Evolutionary conservation across 495 filamentous ascomycete species (phyloP).

Genomic region (Lophium mytilinum): DNA sequence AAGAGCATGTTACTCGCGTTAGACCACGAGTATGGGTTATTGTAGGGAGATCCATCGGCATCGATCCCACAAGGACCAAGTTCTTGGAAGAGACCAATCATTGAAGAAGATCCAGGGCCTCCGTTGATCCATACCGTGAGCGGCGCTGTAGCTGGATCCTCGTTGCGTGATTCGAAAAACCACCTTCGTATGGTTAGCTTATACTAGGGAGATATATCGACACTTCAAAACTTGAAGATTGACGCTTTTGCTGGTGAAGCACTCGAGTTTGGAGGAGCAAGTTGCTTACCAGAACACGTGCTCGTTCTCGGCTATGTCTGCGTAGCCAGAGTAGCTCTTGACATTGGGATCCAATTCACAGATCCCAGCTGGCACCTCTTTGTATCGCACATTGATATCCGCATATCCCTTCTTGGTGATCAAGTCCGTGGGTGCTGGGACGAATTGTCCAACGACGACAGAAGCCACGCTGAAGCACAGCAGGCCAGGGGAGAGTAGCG

Average conservation of each 20-base stretch:
- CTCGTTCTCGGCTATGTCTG: conserved; percentile 51
- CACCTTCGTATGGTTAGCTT: conserved; percentile 27
- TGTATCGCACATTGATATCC: conserved; percentile 46
- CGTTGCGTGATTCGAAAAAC: conserved; percentile 41
- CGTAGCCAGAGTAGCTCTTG: conserved; percentile 59
- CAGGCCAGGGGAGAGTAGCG: too few species aligned
- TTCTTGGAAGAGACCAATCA: conserved; percentile 38
- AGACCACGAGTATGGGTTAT: conserved; percentile 53
- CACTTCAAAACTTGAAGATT: neutral
- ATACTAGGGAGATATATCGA: neutral
- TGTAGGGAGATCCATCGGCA: conserved; percentile 36
- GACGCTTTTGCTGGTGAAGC: neutral
- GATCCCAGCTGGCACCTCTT: conserved; percentile 53
- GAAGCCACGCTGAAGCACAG: neutral
- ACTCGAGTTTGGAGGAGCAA: neutral
- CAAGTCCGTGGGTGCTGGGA: conserved; percentile 48
- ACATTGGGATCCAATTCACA: conserved; percentile 58
- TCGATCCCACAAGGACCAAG: conserved; percentile 38
- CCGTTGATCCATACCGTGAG: conserved; percentile 58
- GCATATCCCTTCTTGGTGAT: conserved; percentile 45
- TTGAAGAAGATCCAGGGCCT: conserved; percentile 43
- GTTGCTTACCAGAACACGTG: conserved; percentile 49
- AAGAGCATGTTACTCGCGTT: conserved; percentile 32
- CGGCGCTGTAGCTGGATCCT: conserved; percentile 35
- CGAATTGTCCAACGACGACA: conserved; percentile 44